Evolutionary conservation across 345 rosid species (phyloP), one percentile per base, ranked within the genome.

Genomic region (Heritiera littoralis): DNA sequence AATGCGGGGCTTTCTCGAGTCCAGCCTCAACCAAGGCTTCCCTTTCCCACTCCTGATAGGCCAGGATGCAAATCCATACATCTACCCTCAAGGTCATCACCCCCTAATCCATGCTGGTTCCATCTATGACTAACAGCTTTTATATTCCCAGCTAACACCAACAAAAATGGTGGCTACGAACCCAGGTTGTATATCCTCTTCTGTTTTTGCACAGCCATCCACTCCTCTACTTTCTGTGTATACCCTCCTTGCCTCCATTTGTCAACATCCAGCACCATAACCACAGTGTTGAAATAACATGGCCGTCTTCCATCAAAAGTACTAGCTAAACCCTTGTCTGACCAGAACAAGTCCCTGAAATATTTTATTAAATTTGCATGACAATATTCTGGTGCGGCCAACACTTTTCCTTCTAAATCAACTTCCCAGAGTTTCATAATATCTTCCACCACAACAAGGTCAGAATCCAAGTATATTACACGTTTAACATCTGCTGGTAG

Each of bases 21-120:
- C 90, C 60, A 88, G 79, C 78, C 88, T 79, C 64, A 88, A 51
- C 88, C 90, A 88, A 9, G 90, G 90, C 83, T 88, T 86, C 66
- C 90, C 90, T 66, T 86, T 88, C 15, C 90, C 88, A 56, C 90
- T 88, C 90, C 90, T 88, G 17, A 86, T 84, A 9, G 90, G 88
- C 51, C 88, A 0, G 88, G 87, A 73, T 84, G 88, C 60, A 88
- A 81, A 46, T 65, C 78, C 82, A 88, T 79, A 75, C 90, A 88
- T 59, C 79, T 82, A 2, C 90, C 90, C 72, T 84, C 86, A 30
- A 85, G 48, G 18, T 87, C 85, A 41, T 87, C 90, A 1, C 88
- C 90, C 0, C 90, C 90, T 32, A 88, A 61, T 2, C 90, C 90
- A 48, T 88, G 90, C 77, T 86, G 88, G 77, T 88, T 88, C 90